A percentile compares a stretch with the other conserved stretches of the same genome.
These are phyloP conservation scores for Schwanniomyces polymorphus DNA, from an alignment of 805 yeast genomes.

Conservation along the genomic window DNA sequence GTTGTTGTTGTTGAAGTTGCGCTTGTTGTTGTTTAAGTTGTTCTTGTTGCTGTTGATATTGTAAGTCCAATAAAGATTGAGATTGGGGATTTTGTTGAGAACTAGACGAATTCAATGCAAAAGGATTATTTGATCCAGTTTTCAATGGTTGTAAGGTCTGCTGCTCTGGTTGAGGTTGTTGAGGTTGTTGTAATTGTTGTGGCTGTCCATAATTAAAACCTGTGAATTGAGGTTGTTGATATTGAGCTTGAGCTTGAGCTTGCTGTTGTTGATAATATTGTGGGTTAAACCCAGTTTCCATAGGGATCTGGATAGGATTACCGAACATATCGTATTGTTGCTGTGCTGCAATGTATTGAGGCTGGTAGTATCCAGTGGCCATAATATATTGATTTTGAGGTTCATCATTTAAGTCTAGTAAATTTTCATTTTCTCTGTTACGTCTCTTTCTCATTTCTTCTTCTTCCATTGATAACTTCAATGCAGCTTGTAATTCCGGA, in stretches of 20 bases:
- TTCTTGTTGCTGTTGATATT: slow-evolving; percentile 10
- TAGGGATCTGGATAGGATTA: slow-evolving; percentile 57
- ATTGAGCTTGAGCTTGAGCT: slow-evolving; percentile 29
- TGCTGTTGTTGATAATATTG: slow-evolving; percentile 20
- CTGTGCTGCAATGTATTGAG: slow-evolving; percentile 12
- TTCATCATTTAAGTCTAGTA: slow-evolving; percentile 54
- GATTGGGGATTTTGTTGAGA: slow-evolving; percentile 20
- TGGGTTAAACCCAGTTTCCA: slow-evolving; percentile 56
- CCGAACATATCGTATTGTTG: slow-evolving; percentile 64
- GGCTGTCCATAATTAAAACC: slow-evolving; percentile 19
- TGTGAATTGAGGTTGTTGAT: slow-evolving; percentile 27
- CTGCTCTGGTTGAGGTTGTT: slow-evolving; percentile 22
- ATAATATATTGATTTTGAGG: slow-evolving; percentile 25
- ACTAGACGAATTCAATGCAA: slow-evolving; percentile 44
- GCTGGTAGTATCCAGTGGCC: slow-evolving; percentile 24
- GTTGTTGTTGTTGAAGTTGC: slow-evolving; percentile 13
- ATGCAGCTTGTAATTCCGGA: slow-evolving; percentile 66
- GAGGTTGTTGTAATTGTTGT: slow-evolving; percentile 30
- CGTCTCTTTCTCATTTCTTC: slow-evolving; percentile 61
- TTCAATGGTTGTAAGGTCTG: slow-evolving; percentile 51
- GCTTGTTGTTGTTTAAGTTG: slow-evolving; percentile 1
- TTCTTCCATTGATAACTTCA: slow-evolving; percentile 72
- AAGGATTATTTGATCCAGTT: slow-evolving; percentile 80
- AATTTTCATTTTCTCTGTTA: slow-evolving; percentile 40
- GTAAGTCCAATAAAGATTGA: slow-evolving; percentile 27